These are phyloP conservation scores for Fusarium abutilonis DNA, from an alignment of 2,329 filamentous ascomycete species.

Conservation along the genomic window DNA sequence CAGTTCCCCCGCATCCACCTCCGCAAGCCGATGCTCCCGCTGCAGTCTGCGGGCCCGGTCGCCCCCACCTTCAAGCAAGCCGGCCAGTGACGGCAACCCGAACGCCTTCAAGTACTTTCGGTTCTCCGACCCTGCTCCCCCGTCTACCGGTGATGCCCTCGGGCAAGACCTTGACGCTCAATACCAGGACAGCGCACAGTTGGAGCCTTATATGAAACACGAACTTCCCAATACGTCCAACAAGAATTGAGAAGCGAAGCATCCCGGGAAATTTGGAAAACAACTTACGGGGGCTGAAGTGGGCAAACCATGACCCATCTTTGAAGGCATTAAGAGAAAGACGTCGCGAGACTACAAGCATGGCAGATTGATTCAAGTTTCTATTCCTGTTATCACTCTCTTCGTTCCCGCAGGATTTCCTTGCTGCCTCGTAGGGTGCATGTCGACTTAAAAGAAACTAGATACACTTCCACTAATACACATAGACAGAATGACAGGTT, in stretches of 20 bases:
- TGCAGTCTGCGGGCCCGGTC: background rate
- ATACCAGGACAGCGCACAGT: background rate
- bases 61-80: background rate
- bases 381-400: background rate
- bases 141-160: background rate
- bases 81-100: background rate
- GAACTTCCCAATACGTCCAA: background rate
- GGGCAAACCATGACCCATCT: too few species aligned
- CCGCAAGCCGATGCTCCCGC: background rate
- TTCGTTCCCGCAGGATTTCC: background rate
- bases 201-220: background rate
- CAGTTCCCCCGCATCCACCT: too few species aligned
- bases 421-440: background rate
- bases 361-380: background rate
- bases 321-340: background rate
- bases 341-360: slow-evolving; percentile 14
- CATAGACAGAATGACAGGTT: background rate
- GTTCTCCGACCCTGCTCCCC: background rate
- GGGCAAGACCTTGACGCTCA: background rate
- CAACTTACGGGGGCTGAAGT: too few species aligned
- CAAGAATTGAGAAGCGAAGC: background rate
- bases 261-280: too few species aligned
- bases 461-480: slow-evolving; percentile 3
- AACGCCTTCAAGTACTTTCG: background rate
- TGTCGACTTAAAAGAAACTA: background rate